Conservation (phyloP, 2,329 filamentous ascomycete genomes). For the Paracamarosporium sp. region DNA sequence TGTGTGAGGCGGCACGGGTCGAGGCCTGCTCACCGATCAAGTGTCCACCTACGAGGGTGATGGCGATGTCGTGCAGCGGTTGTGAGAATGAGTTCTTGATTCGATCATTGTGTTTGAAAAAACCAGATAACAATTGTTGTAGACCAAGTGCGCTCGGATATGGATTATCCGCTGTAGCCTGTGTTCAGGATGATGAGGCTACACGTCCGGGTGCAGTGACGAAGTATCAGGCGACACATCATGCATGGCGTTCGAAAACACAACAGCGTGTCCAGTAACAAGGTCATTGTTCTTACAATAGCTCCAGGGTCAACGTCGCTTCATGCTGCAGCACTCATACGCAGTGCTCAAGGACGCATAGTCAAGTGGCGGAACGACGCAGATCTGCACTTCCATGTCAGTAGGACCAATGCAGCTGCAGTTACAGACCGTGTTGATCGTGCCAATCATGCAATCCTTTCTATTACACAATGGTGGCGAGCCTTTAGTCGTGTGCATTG, state of each 20-base stretch:
- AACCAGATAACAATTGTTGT: background rate
- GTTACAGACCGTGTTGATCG: background rate
- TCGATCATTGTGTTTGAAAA: background rate
- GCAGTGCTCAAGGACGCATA: background rate
- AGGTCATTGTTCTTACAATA: background rate
- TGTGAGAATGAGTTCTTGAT: background rate
- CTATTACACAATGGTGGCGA: background rate
- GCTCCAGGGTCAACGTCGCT: background rate
- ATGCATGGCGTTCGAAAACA: background rate
- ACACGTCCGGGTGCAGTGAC: background rate
- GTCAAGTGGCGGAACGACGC: background rate
- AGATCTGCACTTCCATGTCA: constrained; percentile 10
- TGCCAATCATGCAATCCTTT: background rate
- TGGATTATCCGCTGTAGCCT: background rate
- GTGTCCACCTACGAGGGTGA: background rate
- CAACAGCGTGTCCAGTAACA: background rate
- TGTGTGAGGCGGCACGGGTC: background rate
- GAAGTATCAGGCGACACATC: background rate
- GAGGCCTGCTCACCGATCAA: background rate
- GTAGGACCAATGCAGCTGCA: background rate
- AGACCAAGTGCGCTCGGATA: background rate
- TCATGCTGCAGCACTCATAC: background rate
- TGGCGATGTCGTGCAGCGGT: constrained; percentile 4
- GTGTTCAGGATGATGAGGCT: background rate
- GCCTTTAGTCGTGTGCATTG: background rate